Evolutionary conservation across 148 eudicot species (phyloP), one percentile per base, ranked within the genome.

Genomic region (Heliamphora exappendiculata): DNA sequence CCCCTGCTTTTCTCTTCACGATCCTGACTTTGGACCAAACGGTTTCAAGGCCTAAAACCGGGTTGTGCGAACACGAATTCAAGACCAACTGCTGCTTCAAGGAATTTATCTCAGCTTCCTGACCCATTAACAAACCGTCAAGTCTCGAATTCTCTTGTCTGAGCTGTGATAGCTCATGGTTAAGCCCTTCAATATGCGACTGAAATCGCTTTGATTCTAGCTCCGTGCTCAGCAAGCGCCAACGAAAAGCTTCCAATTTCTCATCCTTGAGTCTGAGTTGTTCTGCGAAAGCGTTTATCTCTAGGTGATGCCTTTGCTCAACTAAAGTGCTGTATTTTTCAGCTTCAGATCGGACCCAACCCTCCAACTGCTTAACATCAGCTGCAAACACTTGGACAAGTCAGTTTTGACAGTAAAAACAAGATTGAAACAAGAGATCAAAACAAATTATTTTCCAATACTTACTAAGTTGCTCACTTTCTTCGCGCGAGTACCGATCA

Each of bases 231-330:
- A 89, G 31, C 66, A 82, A 72, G 77, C 86, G 86, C 97, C 96
- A 89, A 8, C 82, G 88, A 20, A 81, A 87, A 67, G 85, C 88
- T 88, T 91, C 94, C 81, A 95, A 71, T 74, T 88, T 94, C 63
- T 94, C 97, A 31, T 91, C 93, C 75, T 86, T 91, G 58, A 89
- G 78, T 63, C 87, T 84, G 79, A 94, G 73, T 78, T 90, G 90
- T 78, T 90, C 96, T 6, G 89, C 82, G 71, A 94, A 89, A 13
- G 92, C 93, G 64, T 89, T 90, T 66, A 94, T 73, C 76, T 94
- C 97, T 11, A 81, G 77, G 62, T 81, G 90, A 82, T 89, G 98
- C 60, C 84, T 81, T 68, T 94, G 86, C 78, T 91, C 88, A 67
- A 87, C 70, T 59, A 85, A 79, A 65, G 54, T 62, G 33, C 64